A percentile compares a stretch with the other conserved stretches of the same genome.
These are phyloP conservation scores for Ascosphaera aggregata DNA, from an alignment of 2,329 filamentous ascomycete genomes.

Conservation along the genomic window DNA sequence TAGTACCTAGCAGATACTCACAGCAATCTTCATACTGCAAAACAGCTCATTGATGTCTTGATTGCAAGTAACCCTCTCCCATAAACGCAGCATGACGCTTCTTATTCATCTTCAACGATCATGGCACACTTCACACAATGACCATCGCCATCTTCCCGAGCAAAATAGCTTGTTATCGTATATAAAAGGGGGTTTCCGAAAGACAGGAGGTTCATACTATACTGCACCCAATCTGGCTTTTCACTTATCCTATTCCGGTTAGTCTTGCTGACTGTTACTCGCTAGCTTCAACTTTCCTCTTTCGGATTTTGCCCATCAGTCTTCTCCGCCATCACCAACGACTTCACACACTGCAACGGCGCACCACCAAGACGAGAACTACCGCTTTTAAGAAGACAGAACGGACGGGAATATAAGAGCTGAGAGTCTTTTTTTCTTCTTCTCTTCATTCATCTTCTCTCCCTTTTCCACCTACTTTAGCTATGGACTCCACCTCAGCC, in stretches of 20 bases:
- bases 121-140: too few species aligned
- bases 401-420: neutral
- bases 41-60: too few species aligned
- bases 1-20: too few species aligned
- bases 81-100: too few species aligned
- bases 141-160: too few species aligned
- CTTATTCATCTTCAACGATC: too few species aligned
- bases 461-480: constrained; percentile 1
- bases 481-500: neutral
- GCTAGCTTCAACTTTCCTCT: neutral
- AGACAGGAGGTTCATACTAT: too few species aligned
- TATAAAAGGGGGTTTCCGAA: too few species aligned
- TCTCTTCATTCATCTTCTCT: constrained; percentile 1
- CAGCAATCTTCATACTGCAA: too few species aligned
- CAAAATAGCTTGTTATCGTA: too few species aligned
- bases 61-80: too few species aligned
- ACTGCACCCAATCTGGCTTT: neutral
- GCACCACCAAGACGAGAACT: neutral
- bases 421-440: neutral
- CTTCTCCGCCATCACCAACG: neutral
- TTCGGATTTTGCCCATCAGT: neutral
- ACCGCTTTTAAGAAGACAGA: neutral
- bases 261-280: neutral
- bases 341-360: neutral
- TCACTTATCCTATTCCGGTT: neutral